Base-by-base conservation (phyloP, 139 green algal genomes). In the Nannochloris sp. region DNA sequence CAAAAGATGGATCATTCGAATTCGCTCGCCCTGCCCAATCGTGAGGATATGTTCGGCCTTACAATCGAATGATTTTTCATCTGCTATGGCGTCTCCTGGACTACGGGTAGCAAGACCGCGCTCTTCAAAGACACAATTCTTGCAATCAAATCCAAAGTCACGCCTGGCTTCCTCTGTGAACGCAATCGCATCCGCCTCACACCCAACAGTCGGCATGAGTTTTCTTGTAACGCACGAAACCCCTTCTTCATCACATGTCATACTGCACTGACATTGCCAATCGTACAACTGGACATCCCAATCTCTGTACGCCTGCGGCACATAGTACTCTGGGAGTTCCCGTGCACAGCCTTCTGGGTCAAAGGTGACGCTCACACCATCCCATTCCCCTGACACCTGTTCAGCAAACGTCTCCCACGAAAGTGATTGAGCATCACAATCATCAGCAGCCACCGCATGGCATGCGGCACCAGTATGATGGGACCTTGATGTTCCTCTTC, bases 201-300 rank as follows among this genome's bases (percentile, higher is more conserved):
- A 91, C 23, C 85, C 85, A 5, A 88, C 83, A 9, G 83, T 87
- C 1, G 85, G 85, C 81, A 91, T 85, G 64, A 91, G 63, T 16
- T 78, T 72, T 9, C 78, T 71, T 19, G 72, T n/a, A 2, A 34
- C 60, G 37, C 63, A 75, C 25, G 29, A 51, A 27, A 82, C 19
- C 11, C 57, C 55, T 1, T 12, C 34, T 12, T 15, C 27, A 4
- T 51, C 34, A 2, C 61, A 60, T 40, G 54, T 43, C 62, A 70
- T 64, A 74, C 83, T 90, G 73, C 74, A 83, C 57, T 88, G 81
- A 4, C 66, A 78, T 64, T 91, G 84, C 85, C 85, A 92, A 67
- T 91, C 84, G 12, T 48, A 74, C 49, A 90, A 51, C 40, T 75
- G 61, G 4, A 92, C 79, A 5, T 70, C 82, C 85, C 83, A 90